Evolutionary conservation across 176 grass and related monocot genomes (phyloP).

Genomic region (Bolboschoenus planiculmis): DNA sequence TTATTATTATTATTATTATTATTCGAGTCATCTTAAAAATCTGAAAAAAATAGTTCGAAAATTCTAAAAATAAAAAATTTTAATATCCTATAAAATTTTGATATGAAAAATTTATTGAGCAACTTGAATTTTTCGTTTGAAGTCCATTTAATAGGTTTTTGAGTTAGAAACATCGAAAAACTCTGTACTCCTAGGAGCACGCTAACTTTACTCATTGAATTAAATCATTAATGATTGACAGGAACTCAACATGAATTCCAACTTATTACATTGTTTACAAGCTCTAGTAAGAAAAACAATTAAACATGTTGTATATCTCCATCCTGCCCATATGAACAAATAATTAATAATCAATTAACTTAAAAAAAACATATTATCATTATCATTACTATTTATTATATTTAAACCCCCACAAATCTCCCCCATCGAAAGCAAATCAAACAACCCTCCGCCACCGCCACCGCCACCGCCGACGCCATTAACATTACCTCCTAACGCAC

Average conservation of each 20-base stretch:
- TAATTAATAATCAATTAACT: slow-evolving; percentile 22
- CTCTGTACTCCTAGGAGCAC: too few relatives aligned
- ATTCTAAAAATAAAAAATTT: too few relatives aligned
- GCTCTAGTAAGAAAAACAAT: neutral
- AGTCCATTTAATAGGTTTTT: too few relatives aligned
- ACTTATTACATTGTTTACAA: slow-evolving; percentile 20
- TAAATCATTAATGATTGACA: neutral
- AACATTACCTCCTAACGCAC: neutral
- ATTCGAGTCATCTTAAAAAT: too few relatives aligned
- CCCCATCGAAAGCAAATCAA: slow-evolving; percentile 63
- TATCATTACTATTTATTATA: slow-evolving; percentile 26
- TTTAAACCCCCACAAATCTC: slow-evolving; percentile 50
- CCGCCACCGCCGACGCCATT: neutral
- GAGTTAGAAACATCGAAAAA: too few relatives aligned
- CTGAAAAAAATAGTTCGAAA: too few relatives aligned
- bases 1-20: too few relatives aligned
- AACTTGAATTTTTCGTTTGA: too few relatives aligned
- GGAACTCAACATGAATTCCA: slow-evolving; percentile 11
- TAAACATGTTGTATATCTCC: slow-evolving; percentile 4
- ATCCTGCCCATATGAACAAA: slow-evolving; percentile 13
- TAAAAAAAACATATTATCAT: slow-evolving; percentile 61
- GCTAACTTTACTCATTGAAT: too few relatives aligned
- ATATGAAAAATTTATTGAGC: too few relatives aligned
- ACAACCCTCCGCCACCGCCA: slow-evolving; percentile 36
- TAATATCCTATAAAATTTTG: too few relatives aligned